Evolutionary conservation across 768 basidiomycete genomes (phyloP), one percentile per base, ranked within the genome.

Genomic region (Trametes meyenii): DNA sequence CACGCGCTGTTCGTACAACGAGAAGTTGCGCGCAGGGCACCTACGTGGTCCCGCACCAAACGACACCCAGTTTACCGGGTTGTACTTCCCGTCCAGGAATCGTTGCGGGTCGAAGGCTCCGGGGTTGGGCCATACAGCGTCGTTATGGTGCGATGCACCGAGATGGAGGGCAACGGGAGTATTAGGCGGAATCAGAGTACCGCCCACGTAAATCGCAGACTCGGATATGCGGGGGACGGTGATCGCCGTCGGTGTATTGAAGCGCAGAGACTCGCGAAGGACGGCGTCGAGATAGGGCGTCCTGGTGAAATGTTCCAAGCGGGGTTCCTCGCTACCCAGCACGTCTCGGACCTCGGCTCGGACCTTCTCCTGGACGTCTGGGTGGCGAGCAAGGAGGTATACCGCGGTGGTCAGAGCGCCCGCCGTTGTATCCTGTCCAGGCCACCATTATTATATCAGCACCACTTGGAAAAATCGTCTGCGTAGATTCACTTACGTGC

Each of bases 81-180:
- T 58, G 12, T 23, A n/a, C 17, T 55, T 46, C 45, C 38, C 55
- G 39, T 46, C 53, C 42, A 85, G 63, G 63, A 76, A 86, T 5
- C 86, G 79, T 23, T 83, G 81, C 0, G 86, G 87, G 44, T 73
- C 70, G 71, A 87, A 88, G 1, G 60, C 61, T 53, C 79, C 69
- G 2, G 87, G 73, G 53, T 83, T 71, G 1, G 79, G 77, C 67
- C 78, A 88, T 13, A 82, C 69, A 3, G 58, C 65, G 55, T 84
- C 80, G 60, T 76, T 69, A 42, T 71, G 72, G 58, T 71, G 66
- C 55, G 74, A 69, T 6, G 69, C 69, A 57, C 61, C 73, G 45
- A 77, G 67, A 61, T 77, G 73, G 33, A 70, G 68, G 40, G 75
- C 71, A 36, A 78, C 48, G 13, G 75, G 73, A 12, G 71, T 68